Evolutionary conservation across 2,329 filamentous ascomycete genomes (phyloP).

Genomic region (Colletotrichum liaoningense): DNA sequence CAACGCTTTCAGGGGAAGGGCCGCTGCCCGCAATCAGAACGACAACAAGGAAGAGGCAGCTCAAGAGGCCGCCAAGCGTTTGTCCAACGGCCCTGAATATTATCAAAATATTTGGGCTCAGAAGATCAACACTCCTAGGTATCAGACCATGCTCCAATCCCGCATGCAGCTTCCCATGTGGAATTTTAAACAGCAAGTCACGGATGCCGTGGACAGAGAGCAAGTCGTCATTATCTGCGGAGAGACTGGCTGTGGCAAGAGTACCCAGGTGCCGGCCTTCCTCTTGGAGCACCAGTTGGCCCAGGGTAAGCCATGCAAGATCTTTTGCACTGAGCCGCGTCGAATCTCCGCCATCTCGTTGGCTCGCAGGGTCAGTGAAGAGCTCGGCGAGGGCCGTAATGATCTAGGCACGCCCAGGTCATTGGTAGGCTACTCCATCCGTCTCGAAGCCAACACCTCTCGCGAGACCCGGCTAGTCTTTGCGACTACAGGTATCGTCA

Average conservation of each 20-base stretch:
- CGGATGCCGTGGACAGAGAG: conserved; percentile 80
- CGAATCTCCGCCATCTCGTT: conserved; percentile 97
- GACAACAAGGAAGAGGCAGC: conserved; percentile 62
- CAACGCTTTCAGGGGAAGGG: conserved; percentile 77
- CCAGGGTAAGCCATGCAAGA: conserved; percentile 84
- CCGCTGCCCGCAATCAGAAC: conserved; percentile 55
- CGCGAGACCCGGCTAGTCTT: conserved; percentile 88
- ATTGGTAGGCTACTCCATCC: conserved; percentile 93
- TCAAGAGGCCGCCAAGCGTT: conserved; percentile 56
- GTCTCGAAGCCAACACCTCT: conserved; percentile 88
- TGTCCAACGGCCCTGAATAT: conserved; percentile 55
- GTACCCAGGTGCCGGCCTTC: conserved; percentile 95
- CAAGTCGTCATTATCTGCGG: conserved; percentile 95
- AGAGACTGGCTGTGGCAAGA: conserved; percentile 97
- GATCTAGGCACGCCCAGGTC: conserved; percentile 87
- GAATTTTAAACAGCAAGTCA: conserved; percentile 81
- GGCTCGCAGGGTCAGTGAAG: conserved; percentile 92
- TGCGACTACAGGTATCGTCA: conserved; percentile 92
- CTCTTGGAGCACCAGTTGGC: conserved; percentile 89
- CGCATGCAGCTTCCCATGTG: conserved; percentile 91
- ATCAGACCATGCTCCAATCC: conserved; percentile 81
- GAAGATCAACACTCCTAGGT: conserved; percentile 69
- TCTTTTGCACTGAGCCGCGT: conserved; percentile 95
- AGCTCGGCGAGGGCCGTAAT: conserved; percentile 85
- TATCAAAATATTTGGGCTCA: conserved; percentile 70